phyloP scores from a whole-genome alignment of 345 rosid genomes.

The Murraya koenigii region DNA sequence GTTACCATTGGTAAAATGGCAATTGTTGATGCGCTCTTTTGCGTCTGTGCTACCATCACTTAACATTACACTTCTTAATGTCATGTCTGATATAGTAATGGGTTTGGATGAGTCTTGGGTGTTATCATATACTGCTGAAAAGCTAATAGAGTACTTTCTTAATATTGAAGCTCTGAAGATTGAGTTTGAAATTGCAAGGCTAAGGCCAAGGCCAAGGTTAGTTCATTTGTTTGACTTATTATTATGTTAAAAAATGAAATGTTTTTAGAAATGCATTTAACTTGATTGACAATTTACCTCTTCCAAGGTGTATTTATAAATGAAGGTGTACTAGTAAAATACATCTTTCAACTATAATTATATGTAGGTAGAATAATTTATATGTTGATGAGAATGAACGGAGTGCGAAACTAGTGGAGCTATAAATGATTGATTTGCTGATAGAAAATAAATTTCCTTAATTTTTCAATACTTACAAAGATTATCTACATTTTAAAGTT shows the following conservation, averaged over 20 bases:
- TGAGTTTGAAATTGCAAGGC: no score
- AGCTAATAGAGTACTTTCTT: slow-evolving; percentile 79
- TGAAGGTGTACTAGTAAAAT: background rate
- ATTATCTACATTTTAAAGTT: background rate
- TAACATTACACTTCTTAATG: background rate
- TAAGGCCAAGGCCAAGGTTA: no score
- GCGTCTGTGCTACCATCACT: slow-evolving; percentile 68
- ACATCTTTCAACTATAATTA: background rate
- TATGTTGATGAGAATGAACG: no score
- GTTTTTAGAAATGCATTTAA: no score
- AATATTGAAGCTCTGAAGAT: slow-evolving; percentile 61
- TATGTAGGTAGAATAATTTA: background rate
- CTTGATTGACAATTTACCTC: slow-evolving; percentile 12
- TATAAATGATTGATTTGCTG: background rate
- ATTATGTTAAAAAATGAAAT: background rate
- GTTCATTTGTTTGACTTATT: background rate
- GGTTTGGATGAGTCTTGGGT: slow-evolving; percentile 56
- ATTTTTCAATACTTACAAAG: background rate
- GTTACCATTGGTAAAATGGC: slow-evolving; percentile 39
- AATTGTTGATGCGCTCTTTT: slow-evolving; percentile 59
- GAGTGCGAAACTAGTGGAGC: background rate
- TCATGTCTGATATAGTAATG: background rate
- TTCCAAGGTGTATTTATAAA: background rate
- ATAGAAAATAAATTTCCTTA: background rate
- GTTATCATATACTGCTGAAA: slow-evolving; percentile 55